Conservation (phyloP, 2,329 filamentous ascomycete species). For the Xylariales sp. region DNA sequence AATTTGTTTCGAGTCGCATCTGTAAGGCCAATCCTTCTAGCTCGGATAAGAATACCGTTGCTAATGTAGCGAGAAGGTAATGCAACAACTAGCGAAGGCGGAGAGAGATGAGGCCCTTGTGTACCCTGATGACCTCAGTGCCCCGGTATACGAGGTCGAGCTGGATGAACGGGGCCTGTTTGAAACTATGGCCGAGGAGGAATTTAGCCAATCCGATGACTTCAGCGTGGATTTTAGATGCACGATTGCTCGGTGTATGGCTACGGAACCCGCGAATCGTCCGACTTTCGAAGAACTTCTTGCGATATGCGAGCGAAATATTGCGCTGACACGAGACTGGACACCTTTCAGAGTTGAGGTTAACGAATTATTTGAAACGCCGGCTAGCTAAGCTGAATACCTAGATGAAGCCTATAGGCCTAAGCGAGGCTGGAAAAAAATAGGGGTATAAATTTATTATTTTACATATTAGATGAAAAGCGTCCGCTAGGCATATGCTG, state of each 20-base stretch:
- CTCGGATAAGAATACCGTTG: not conserved
- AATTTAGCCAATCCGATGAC: not conserved
- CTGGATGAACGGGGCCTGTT: not conserved
- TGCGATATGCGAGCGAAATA: conserved; percentile 5
- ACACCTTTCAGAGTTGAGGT: conserved; percentile 1
- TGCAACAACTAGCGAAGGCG: not conserved
- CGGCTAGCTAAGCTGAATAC: too few species aligned
- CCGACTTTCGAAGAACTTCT: not conserved
- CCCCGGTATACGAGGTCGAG: not conserved
- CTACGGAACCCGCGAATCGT: not conserved
- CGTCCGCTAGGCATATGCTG: too few species aligned
- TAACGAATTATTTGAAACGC: conserved; percentile 11
- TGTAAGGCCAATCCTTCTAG: conserved; percentile 6
- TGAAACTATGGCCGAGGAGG: not conserved
- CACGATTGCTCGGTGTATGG: conserved; percentile 10
- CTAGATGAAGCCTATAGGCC: too few species aligned
- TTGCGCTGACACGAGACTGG: conserved; percentile 1
- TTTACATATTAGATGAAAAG: too few species aligned
- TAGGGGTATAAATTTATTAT: too few species aligned
- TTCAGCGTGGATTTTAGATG: not conserved
- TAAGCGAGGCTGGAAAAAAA: too few species aligned
- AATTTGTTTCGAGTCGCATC: conserved; percentile 2
- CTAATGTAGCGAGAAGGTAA: conserved; percentile 13
- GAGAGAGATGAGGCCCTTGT: not conserved
- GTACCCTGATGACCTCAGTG: too few species aligned